Evolutionary conservation across 306 rosid species (phyloP), one percentile per base, ranked within the genome.

Genomic region (Hippophae tibetana): DNA sequence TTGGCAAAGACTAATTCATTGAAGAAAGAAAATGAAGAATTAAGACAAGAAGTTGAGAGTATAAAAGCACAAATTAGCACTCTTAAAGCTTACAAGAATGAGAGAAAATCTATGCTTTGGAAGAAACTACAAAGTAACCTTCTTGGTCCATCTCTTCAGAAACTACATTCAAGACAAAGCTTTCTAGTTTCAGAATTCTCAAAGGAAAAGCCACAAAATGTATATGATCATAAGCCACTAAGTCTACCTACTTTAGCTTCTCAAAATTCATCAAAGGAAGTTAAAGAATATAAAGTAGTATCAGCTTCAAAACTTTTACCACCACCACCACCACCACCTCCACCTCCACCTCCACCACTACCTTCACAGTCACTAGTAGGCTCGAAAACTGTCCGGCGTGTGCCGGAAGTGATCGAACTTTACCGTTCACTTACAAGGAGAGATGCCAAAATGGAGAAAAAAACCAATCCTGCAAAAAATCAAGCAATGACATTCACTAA

Each of bases 281-380:
- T 72, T 13, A 70, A 73, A 7, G 82, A 61, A 56, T 67, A 52
- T n/a, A 77, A 77, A 61, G 55, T 47, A 31, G 38, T 31, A 31
- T 31, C 38, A 31, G 38, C 38, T 31, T 31, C 38, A 31, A 31
- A 31, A 31, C 38, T 31, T 4, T 2, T 31, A 31, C 4, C 5
- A 63, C 72, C 69, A 45, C 90, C 90, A 0, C 95, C 95, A 1
- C 99, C 99, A 5, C 99, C 95, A 7, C 96, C 99, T n/a, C n/a
- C n/a, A 45, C 90, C 90, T 0, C 95, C 95, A 1, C 99, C 99
- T 6, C 99, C 95, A 7, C 96, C 99, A 2, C 58, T 75, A 13
- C 99, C 88, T 7, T 69, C 85, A 10, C 86, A 79, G 68, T 72
- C 78, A 10, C 64, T 66, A 3, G 62, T 65, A 1, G 79, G 88